Base-by-base conservation (phyloP, 2,329 filamentous ascomycete species). In the Penicillium olsonii region DNA sequence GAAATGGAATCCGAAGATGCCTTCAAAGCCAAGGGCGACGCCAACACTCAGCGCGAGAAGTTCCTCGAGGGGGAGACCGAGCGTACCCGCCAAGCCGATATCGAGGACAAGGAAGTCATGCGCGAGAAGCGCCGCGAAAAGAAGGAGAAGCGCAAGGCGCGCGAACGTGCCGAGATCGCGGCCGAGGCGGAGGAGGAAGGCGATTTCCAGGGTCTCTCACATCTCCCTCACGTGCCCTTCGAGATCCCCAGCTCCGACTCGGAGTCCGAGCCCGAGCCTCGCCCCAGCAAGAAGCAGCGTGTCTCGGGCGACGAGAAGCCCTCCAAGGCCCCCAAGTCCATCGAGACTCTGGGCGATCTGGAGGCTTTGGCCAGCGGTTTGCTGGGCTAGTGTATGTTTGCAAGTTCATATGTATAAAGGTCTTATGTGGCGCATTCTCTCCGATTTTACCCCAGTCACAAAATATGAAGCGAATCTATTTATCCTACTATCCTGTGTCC, bases 1-100 rank as follows among this genome's bases (percentile, higher is more conserved):
- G 88, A 95, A 68, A 84, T 99, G 59, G 87, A 92, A 66, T 84
- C 88, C 69, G 90, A 96, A 72, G 84, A 86, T 0, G 84, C 85
- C 57, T 99, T 97, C 79, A 79, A 78, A 55, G 80, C 82, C 33
- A 82, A 85, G 45, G 94, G 92, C 29, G 77, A 85, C 19, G 87
- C 89, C 2, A 87, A 91, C 57, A 82, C 82, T 41, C 90, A 95
- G 70, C 81, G 90, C 39, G 78, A 81, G 60, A 82, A 80, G 58
- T 99, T 96, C 75, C 76, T 97, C 68, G 85, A 88, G 40, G 80
- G 80, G 53, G 92, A 96, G 69, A 76, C 82, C 10, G 80, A 82
- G 60, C 82, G 85, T 55, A 89, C 95, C 24, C 79, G 80, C 58
- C 78, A 83, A 62, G 89, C 87, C 17, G 94, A 99, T 75, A 71